Conservation (phyloP, 2,329 filamentous ascomycete species). For the Neurospora crassa region DNA sequence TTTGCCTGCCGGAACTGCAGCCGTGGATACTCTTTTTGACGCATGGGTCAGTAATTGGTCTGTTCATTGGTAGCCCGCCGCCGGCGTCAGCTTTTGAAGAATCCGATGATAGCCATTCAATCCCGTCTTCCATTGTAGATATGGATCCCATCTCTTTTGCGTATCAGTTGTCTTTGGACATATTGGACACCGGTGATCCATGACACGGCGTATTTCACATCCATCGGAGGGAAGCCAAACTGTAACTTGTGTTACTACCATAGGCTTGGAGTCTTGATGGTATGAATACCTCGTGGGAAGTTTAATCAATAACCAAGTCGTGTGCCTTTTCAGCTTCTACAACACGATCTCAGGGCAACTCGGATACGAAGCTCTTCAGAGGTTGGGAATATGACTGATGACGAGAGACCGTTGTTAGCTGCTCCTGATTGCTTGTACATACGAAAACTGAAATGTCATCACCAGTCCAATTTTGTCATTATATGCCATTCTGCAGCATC, state of each 20-base stretch:
- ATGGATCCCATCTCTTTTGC: not conserved
- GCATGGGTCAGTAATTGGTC: not conserved
- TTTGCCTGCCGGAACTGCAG: not conserved
- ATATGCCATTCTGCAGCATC: not conserved
- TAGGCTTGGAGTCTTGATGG: not conserved
- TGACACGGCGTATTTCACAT: not conserved
- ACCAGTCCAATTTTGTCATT: not conserved
- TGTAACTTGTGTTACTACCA: not conserved
- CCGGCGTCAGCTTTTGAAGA: not conserved
- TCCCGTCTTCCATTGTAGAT: not conserved
- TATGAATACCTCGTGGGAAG: not conserved
- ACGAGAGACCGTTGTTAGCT: not conserved
- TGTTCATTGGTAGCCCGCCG: too few species aligned
- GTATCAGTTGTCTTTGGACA: not conserved
- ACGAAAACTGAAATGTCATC: not conserved
- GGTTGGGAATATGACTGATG: not conserved
- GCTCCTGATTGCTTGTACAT: not conserved
- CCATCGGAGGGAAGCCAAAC: not conserved
- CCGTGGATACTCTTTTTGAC: not conserved
- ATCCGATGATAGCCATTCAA: not conserved
- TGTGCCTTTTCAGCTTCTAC: too few species aligned
- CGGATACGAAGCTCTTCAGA: not conserved
- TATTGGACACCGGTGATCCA: not conserved
- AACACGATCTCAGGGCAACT: not conserved
- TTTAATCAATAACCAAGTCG: not conserved